Percentiles rank a stretch among this genome's conserved stretches.
These are phyloP conservation scores for Triangularia setosa DNA, from an alignment of 2,329 filamentous ascomycete genomes.

Conservation along the genomic window DNA sequence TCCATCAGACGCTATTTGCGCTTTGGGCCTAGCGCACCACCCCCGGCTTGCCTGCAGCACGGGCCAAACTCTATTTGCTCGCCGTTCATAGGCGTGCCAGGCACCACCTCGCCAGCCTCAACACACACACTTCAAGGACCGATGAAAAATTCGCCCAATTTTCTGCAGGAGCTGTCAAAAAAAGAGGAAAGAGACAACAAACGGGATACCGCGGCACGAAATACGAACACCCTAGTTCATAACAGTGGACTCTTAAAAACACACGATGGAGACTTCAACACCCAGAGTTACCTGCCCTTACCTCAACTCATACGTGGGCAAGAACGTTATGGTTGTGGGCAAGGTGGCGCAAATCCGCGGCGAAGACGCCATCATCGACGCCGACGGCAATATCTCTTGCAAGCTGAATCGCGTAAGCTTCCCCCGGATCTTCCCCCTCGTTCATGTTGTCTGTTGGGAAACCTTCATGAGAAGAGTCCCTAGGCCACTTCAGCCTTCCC, in stretches of 20 bases:
- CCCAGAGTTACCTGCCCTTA: constrained; percentile 80
- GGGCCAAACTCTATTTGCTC: constrained; percentile 10
- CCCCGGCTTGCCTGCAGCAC: constrained; percentile 5
- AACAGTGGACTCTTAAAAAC: not conserved
- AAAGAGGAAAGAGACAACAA: not conserved
- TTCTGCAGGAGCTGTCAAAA: not conserved
- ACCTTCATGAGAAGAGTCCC: not conserved
- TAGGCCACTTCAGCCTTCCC: not conserved
- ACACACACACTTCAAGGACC: not conserved
- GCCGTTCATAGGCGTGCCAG: not conserved
- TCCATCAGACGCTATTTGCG: not conserved
- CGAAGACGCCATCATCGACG: constrained; percentile 75
- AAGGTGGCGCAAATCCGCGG: constrained; percentile 79
- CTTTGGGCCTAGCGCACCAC: not conserved
- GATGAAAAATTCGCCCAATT: not conserved
- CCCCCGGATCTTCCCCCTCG: constrained; percentile 1
- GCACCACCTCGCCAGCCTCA: not conserved
- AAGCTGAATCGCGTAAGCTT: constrained; percentile 65
- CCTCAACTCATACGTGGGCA: constrained; percentile 69
- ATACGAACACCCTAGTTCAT: not conserved
- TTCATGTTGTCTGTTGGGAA: not conserved
- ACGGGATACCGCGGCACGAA: not conserved
- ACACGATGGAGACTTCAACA: constrained; percentile 53
- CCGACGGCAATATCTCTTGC: constrained; percentile 71
- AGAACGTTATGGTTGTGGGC: constrained; percentile 80